Base-by-base conservation (phyloP, 75 land plant genomes). In the Sequoia sempervirens region DNA sequence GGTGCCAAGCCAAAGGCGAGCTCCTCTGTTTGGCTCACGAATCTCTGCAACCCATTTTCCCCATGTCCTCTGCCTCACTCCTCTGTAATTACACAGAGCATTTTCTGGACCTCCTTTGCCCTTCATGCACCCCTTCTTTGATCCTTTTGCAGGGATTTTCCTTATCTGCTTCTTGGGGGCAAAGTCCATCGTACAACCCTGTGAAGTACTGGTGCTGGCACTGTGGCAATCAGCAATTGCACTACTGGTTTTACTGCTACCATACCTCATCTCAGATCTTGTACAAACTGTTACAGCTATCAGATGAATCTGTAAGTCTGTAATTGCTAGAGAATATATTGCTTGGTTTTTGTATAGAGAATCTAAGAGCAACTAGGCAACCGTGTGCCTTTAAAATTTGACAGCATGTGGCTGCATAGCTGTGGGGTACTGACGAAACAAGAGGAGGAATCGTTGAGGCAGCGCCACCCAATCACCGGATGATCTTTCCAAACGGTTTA, bases 51-150 rank as follows among this genome's bases (percentile, higher is more conserved):
- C 93, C 93, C 93, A 92, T 80, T 92, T 92, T 4, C 93, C 93
- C 93, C 93, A 92, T 17, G 93, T 92, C 72, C 93, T 68, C 81
- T 92, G 93, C 81, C 93, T 69, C 12, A 92, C 93, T 0, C 93
- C 93, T 66, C 88, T 85, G 89, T 84, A 92, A 61, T 78, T 86
- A 82, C 95, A 93, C 0, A 53, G 17, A 1, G 88, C 88, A 80
- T 93, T 93, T 68, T 93, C 92, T 0, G 95, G 95, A 7, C 95
- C 95, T 1, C 95, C 95, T 79, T 93, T 93, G 32, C 95, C 95
- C 84, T 89, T 92, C 94, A 93, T 93, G 91, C 95, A 92, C 15
- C 94, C 94, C 75, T 93, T 93, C 83, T 88, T 90, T 45, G 92
- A 90, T 34, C 95, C 81, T 73, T 87, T 90, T 80, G 47, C 82